Evolutionary conservation across 768 basidiomycete species (phyloP).

Genomic region (Macrolepiota albuminosa): DNA sequence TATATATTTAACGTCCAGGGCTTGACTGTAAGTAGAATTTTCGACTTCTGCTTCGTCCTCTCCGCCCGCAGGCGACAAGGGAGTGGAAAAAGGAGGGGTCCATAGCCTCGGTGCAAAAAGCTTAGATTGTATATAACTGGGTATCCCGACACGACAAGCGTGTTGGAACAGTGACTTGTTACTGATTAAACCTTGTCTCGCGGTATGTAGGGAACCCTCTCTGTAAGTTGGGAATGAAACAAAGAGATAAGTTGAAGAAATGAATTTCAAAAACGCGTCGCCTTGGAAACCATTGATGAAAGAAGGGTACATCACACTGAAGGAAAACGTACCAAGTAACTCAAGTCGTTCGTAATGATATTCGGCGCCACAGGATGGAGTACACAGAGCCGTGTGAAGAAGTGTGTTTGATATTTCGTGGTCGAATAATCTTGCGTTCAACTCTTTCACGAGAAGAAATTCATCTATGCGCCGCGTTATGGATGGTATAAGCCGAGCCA

Average conservation of each 20-base stretch:
- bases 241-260: constrained; percentile 71
- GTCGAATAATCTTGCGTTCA: constrained; percentile 66
- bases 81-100: constrained; percentile 45
- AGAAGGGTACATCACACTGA: background rate
- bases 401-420: constrained; percentile 56
- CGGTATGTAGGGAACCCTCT: constrained; percentile 65
- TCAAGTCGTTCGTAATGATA: constrained; percentile 83
- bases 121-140: constrained; percentile 69
- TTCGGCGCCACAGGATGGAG: constrained; percentile 66
- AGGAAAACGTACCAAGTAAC: constrained; percentile 54
- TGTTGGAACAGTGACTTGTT: constrained; percentile 61
- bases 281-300: constrained; percentile 34
- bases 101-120: constrained; percentile 65
- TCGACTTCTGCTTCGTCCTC: background rate
- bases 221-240: constrained; percentile 58
- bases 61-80: constrained; percentile 1
- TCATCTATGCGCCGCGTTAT: constrained; percentile 70
- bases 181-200: constrained; percentile 67
- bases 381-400: constrained; percentile 61
- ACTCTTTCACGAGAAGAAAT: constrained; percentile 69
- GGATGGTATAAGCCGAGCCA: constrained; percentile 68
- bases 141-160: constrained; percentile 55
- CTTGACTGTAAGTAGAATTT: background rate
- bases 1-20: background rate
- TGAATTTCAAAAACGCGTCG: constrained; percentile 80